Conservation (phyloP, 306 rosid species). For the Quercus cerris region DNA sequence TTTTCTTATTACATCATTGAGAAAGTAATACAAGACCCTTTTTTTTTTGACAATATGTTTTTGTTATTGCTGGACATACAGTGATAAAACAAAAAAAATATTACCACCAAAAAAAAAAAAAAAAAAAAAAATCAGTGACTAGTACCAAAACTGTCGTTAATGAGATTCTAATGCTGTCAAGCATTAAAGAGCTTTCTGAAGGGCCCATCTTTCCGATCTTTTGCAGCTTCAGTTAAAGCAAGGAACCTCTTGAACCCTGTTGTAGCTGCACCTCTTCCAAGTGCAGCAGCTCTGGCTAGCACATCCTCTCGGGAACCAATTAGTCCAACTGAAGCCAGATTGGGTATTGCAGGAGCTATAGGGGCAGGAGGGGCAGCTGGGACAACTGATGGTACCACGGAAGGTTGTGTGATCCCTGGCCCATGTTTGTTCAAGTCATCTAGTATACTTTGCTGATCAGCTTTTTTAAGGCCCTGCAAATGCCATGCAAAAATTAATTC, state of each 20-base stretch:
- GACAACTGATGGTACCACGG: slow-evolving; percentile 42
- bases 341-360: slow-evolving; percentile 44
- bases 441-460: slow-evolving; percentile 85
- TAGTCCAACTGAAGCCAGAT: slow-evolving; percentile 54
- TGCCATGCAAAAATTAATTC: slow-evolving; percentile 8
- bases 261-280: slow-evolving; percentile 98
- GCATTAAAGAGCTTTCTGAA: slow-evolving; percentile 91
- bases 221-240: slow-evolving; percentile 98
- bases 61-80: no score
- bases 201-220: slow-evolving; percentile 95
- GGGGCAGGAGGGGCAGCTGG: slow-evolving; percentile 43
- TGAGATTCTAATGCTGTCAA: slow-evolving; percentile 17
- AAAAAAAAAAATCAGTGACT: neutral
- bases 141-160: neutral
- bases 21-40: no score
- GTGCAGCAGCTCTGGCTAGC: slow-evolving; percentile 92
- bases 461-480: slow-evolving; percentile 85
- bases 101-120: no score
- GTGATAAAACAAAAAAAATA: no score
- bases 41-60: no score
- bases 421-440: slow-evolving; percentile 97
- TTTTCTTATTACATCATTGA: no score
- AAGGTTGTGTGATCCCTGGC: slow-evolving; percentile 74
- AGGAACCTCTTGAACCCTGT: slow-evolving; percentile 96
- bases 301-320: slow-evolving; percentile 79